Evolutionary conservation across 108 stramenopile genomes (phyloP).

Genomic region (Cafeteria roenbergensis): DNA sequence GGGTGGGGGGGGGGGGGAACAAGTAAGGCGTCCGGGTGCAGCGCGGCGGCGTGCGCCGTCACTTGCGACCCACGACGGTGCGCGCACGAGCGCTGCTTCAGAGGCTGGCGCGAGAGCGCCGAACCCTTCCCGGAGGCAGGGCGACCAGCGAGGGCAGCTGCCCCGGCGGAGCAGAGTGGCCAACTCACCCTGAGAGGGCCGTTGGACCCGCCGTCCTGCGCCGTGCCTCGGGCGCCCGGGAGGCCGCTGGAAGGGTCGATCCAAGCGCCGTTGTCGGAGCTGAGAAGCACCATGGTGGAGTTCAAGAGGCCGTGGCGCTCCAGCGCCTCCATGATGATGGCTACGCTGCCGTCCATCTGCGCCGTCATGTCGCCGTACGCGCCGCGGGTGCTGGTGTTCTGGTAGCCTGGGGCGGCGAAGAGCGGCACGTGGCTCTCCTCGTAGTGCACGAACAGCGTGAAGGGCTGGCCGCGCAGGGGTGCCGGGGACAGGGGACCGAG

Average conservation of each 20-base stretch:
- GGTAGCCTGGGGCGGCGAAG: neutral
- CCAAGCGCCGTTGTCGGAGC: constrained; percentile 9
- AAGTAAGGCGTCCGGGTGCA: no score
- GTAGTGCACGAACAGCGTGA: neutral
- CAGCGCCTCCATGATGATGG: neutral
- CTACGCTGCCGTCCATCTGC: constrained; percentile 1
- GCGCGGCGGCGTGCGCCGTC: no score
- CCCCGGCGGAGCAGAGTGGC: no score
- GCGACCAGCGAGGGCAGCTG: no score
- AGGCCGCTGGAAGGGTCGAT: neutral
- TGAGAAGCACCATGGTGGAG: neutral
- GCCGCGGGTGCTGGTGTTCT: neutral
- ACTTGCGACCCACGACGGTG: no score
- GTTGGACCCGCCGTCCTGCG: constrained; percentile 1
- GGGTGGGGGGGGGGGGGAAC: no score
- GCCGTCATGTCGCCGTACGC: neutral
- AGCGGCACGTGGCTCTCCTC: constrained; percentile 1
- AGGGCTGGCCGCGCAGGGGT: neutral
- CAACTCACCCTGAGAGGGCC: neutral
- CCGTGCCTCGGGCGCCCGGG: no score
- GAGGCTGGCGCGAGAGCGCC: no score
- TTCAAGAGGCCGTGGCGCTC: neutral
- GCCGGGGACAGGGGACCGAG: neutral
- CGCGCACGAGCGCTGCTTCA: no score
- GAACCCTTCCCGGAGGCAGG: no score